Percentiles rank a stretch among this genome's conserved stretches.
Evolutionary conservation across 192 early-diverging fungal genomes (phyloP).

Genomic region (Linnemannia hyalina): DNA sequence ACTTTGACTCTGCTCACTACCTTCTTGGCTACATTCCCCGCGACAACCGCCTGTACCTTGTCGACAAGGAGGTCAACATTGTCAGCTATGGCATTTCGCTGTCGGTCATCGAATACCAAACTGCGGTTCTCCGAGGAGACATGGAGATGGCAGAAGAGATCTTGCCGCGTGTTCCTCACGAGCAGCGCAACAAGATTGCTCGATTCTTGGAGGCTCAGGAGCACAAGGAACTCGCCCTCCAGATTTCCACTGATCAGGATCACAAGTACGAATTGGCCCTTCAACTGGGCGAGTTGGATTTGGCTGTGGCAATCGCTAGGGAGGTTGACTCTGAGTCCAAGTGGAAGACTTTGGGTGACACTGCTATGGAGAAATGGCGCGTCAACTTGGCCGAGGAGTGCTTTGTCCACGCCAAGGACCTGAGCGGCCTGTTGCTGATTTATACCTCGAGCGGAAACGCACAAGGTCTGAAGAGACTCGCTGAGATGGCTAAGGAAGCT

Average conservation of each 20-base stretch:
- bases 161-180: conserved; percentile 87
- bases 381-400: conserved; percentile 93
- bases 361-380: conserved; percentile 91
- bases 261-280: conserved; percentile 97
- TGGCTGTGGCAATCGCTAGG: conserved; percentile 90
- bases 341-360: conserved; percentile 95
- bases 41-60: conserved; percentile 94
- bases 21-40: conserved; percentile 94
- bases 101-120: conserved; percentile 98
- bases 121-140: conserved; percentile 95
- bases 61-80: conserved; percentile 94
- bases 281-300: conserved; percentile 84
- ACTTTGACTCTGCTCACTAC: conserved; percentile 94
- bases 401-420: conserved; percentile 87
- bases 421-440: conserved; percentile 90
- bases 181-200: conserved; percentile 93
- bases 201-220: conserved; percentile 96
- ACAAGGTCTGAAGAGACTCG: conserved; percentile 80
- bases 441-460: conserved; percentile 93
- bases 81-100: conserved; percentile 93
- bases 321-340: conserved; percentile 88
- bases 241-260: conserved; percentile 95
- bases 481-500: conserved; percentile 73
- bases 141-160: conserved; percentile 82
- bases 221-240: conserved; percentile 91